Percentiles rank a stretch among this genome's conserved stretches.
These are phyloP conservation scores for Solanum pennellii DNA, from an alignment of 257 asterid genomes.

Conservation along the genomic window DNA sequence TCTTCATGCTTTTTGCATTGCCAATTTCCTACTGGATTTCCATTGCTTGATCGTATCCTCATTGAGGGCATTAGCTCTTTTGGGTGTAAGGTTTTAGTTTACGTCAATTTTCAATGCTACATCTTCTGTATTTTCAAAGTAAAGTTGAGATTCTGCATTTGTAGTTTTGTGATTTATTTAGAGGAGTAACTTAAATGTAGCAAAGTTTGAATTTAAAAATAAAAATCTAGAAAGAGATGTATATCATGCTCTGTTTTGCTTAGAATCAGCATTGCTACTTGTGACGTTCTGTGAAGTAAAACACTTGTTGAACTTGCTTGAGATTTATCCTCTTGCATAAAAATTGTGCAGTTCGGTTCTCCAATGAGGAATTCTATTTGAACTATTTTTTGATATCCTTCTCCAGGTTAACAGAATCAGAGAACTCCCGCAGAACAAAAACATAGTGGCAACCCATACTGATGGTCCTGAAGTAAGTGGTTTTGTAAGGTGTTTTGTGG, in stretches of 20 bases:
- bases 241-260: background rate
- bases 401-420: conserved; percentile 92
- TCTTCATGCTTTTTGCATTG: background rate
- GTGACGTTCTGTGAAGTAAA: background rate
- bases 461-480: conserved; percentile 88
- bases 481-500: background rate
- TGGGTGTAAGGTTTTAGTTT: background rate
- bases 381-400: background rate
- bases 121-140: background rate
- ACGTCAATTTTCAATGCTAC: background rate
- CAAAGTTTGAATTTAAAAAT: background rate
- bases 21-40: background rate
- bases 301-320: background rate
- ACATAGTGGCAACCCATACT: conserved; percentile 88
- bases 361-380: background rate
- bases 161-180: background rate
- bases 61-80: background rate
- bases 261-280: background rate
- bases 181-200: background rate
- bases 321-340: background rate
- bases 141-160: background rate
- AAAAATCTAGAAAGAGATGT: background rate
- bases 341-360: background rate
- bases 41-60: background rate
- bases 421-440: conserved; percentile 90